These are phyloP conservation scores for Ophioceras dolichostomum DNA, from an alignment of 2,329 filamentous ascomycete species.

Conservation along the genomic window DNA sequence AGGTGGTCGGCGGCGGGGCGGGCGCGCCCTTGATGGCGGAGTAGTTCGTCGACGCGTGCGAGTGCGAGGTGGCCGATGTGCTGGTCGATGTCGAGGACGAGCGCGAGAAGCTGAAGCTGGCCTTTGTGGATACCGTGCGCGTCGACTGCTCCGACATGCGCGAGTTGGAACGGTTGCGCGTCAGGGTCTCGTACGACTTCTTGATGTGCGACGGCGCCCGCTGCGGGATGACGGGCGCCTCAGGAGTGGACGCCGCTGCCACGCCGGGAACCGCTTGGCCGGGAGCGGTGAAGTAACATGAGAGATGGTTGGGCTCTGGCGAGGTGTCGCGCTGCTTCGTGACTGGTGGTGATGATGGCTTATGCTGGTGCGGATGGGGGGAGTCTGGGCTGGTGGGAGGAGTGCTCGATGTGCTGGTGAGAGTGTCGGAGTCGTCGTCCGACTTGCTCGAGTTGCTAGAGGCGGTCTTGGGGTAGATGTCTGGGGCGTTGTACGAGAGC, in stretches of 20 bases:
- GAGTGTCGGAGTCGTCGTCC: conserved; percentile 61
- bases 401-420: conserved; percentile 32
- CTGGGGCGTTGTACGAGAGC: conserved; percentile 87
- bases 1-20: conserved; percentile 4
- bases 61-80: conserved; percentile 26
- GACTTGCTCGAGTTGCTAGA: conserved; percentile 43
- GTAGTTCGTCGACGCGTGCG: conserved; percentile 14
- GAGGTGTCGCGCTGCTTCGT: conserved; percentile 41
- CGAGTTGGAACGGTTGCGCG: conserved; percentile 24
- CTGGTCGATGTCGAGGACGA: conserved; percentile 43
- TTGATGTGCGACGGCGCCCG: conserved; percentile 83
- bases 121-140: conserved; percentile 41
- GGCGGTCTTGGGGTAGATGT: conserved; percentile 50
- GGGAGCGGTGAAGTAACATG: conserved; percentile 50
- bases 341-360: too few relatives aligned
- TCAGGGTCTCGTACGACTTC: conserved; percentile 64
- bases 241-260: conserved; percentile 18
- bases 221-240: conserved; percentile 59
- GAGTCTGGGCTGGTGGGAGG: conserved; percentile 59
- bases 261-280: conserved; percentile 29
- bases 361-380: conserved; percentile 33
- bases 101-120: conserved; percentile 42
- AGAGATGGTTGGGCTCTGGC: conserved; percentile 53
- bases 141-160: conserved; percentile 43
- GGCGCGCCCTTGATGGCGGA: conserved; percentile 10